Evolutionary conservation across 768 basidiomycete species (phyloP).

Genomic region (Vararia minispora): DNA sequence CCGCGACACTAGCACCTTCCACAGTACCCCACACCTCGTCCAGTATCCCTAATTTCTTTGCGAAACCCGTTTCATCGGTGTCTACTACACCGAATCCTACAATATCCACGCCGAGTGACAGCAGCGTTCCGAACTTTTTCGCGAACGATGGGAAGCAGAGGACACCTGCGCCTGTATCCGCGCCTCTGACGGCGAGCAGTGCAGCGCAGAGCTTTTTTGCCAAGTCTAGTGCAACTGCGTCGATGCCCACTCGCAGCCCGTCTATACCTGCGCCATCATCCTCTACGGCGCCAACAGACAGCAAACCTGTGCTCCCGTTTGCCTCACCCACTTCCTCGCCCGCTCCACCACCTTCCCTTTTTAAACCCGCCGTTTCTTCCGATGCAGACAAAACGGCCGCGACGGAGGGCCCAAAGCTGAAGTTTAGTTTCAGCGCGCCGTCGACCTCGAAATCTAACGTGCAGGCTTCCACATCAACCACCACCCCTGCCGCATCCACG

Average conservation of each 20-base stretch:
- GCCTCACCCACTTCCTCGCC: neutral
- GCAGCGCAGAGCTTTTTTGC: constrained; percentile 3
- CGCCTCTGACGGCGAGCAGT: neutral
- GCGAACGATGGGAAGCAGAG: constrained; percentile 4
- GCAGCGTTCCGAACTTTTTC: constrained; percentile 1
- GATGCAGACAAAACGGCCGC: constrained; percentile 3
- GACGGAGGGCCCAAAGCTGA: constrained; percentile 8
- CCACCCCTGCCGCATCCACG: too few relatives aligned
- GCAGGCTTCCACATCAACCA: constrained; percentile 2
- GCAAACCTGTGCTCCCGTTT: constrained; percentile 1
- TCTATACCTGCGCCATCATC: too few relatives aligned
- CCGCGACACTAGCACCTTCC: constrained; percentile 9
- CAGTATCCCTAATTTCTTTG: constrained; percentile 21
- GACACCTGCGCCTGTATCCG: constrained; percentile 10
- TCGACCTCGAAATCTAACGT: constrained; percentile 4
- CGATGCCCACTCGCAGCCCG: too few relatives aligned
- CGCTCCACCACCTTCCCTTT: neutral
- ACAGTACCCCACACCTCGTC: constrained; percentile 6
- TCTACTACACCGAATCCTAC: neutral
- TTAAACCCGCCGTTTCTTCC: constrained; percentile 3
- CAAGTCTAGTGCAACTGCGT: too few relatives aligned
- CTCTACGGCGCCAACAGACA: too few relatives aligned
- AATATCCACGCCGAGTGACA: neutral
- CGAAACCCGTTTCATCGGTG: constrained; percentile 6
- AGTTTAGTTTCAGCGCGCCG: constrained; percentile 13